These are phyloP conservation scores for Phoenix dactylifera DNA, from an alignment of 176 grass and related monocot species.

Conservation along the genomic window DNA sequence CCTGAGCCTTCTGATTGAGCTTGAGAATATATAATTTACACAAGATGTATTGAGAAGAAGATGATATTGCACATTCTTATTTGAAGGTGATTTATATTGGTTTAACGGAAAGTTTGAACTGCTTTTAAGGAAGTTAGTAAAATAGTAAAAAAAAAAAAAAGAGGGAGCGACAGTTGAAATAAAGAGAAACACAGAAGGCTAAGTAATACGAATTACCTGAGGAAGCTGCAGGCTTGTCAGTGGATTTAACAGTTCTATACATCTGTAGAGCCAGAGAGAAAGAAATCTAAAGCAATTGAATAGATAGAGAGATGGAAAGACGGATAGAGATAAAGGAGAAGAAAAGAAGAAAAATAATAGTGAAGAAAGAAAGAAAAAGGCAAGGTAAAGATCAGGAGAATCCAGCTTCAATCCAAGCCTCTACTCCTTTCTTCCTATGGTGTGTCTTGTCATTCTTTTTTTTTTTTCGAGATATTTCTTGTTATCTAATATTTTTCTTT, in stretches of 20 bases:
- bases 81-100: not conserved
- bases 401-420: not conserved
- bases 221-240: conserved; percentile 24
- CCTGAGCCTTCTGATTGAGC: conserved; percentile 15
- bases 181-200: not conserved
- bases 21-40: not conserved
- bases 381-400: not conserved
- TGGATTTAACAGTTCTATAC: conserved; percentile 27
- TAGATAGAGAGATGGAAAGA: not conserved
- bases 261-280: conserved; percentile 5
- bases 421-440: not conserved
- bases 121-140: no score
- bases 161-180: not conserved
- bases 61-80: no score
- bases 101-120: not conserved
- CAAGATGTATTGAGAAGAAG: no score
- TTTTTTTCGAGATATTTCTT: not conserved
- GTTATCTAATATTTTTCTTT: not conserved
- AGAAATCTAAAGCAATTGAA: not conserved
- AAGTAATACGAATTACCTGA: conserved; percentile 18
- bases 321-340: not conserved
- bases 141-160: not conserved
- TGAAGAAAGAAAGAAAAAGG: conserved; percentile 9
- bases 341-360: not conserved
- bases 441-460: not conserved